Evolutionary conservation across 176 grass and related monocot genomes (phyloP).

Genomic region (Raddia guianensis): DNA sequence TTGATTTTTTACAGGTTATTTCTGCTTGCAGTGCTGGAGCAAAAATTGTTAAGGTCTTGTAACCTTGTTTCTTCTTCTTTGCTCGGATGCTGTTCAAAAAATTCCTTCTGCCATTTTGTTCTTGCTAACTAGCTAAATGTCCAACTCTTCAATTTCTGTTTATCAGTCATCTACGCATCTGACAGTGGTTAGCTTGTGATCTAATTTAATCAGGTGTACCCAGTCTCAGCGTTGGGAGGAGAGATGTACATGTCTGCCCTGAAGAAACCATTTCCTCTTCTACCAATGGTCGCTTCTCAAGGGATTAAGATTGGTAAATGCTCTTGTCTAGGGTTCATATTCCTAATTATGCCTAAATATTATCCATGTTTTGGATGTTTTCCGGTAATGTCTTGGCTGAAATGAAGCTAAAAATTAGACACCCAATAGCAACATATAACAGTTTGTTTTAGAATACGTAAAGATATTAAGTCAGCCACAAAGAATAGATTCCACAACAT

Average conservation of each 20-base stretch:
- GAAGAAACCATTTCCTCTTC: slow-evolving; percentile 82
- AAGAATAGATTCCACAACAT: slow-evolving; percentile 12
- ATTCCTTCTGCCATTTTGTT: background rate
- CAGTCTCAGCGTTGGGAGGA: slow-evolving; percentile 83
- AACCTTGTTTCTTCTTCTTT: background rate
- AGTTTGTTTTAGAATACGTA: background rate
- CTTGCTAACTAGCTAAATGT: background rate
- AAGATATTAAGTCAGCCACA: background rate
- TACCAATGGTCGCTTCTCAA: slow-evolving; percentile 95
- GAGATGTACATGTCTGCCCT: slow-evolving; percentile 76
- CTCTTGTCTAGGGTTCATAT: background rate
- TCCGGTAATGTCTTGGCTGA: background rate
- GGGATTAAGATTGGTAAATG: slow-evolving; percentile 66
- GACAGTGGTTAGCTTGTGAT: slow-evolving; percentile 4
- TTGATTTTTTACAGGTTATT: slow-evolving; percentile 60
- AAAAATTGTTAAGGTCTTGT: slow-evolving; percentile 69
- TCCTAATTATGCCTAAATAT: background rate
- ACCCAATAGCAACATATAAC: background rate
- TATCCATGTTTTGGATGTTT: background rate
- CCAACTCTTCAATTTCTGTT: slow-evolving; percentile 4
- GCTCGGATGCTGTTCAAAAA: background rate
- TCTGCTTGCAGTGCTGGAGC: slow-evolving; percentile 75
- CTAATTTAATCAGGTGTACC: slow-evolving; percentile 67
- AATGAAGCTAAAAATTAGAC: background rate
- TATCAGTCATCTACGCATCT: background rate